phyloP scores from a whole-genome alignment of 2,329 filamentous ascomycete genomes.

The Apiospora kogelbergensis region DNA sequence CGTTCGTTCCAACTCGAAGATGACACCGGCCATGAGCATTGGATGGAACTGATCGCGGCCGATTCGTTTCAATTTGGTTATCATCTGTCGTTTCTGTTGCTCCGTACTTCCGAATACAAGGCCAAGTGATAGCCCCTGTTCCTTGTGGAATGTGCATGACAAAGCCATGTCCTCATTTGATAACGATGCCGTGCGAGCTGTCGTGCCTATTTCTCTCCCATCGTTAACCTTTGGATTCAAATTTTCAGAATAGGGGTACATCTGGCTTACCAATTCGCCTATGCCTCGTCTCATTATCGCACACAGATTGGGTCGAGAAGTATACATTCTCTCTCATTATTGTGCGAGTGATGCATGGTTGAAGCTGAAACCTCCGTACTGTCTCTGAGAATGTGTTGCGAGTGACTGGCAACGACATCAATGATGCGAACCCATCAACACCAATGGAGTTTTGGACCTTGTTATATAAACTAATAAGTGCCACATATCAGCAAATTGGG shows the following conservation, averaged over 20 bases:
- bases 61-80: background rate
- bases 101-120: background rate
- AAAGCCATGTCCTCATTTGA: background rate
- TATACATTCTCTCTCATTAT: background rate
- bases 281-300: background rate
- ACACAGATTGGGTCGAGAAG: background rate
- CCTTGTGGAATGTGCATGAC: background rate
- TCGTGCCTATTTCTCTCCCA: background rate
- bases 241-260: background rate
- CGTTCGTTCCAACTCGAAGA: background rate
- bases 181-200: background rate
- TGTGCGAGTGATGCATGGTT: background rate
- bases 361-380: background rate
- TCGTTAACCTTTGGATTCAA: background rate
- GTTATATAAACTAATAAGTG: background rate
- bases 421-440: background rate
- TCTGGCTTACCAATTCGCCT: background rate
- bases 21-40: background rate
- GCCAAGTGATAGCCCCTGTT: background rate
- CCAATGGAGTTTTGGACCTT: background rate
- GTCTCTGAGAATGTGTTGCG: background rate
- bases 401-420: background rate
- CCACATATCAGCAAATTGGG: fast-evolving
- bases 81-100: background rate
- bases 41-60: background rate